Base-by-base conservation (phyloP, 495 filamentous ascomycete genomes). In the Penicillium egyptiacum region DNA sequence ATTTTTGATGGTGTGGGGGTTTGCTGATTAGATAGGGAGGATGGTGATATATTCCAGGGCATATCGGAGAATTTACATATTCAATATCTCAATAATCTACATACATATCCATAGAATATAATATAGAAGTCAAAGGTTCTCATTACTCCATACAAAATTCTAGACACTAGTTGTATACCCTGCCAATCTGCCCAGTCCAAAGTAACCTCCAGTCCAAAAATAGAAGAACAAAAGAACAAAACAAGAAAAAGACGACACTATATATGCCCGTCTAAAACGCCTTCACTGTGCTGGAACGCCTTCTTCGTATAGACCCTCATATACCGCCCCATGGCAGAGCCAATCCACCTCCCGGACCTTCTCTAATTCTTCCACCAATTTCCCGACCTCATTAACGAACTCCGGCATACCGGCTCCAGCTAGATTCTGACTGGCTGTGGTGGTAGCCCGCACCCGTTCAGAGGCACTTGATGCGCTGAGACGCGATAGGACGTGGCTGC, bases 311-410 rank as follows among this genome's bases (percentile, higher is more conserved):
- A 96, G 75, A 35, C 75, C 73, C 70, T 95, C 90, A 81, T 96
- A 97, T 81, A 91, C 91, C 55, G 70, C 53, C 25, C 83, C 84
- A 75, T 97, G 95, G 42, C 86, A 83, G 50, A 83, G 79, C 68
- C 90, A 85, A 70, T 98, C 93, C 33, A 96, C 87, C 42, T 81
- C 81, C 11, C 87, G 84, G 23, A 96, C 84, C 65, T 82, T 84
- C 55, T 81, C 80, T 60, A 96, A 69, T 72, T 88, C 86, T 14
- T 96, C 92, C 14, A 91, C 88, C 59, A 96, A 81, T 31, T 86
- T 83, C 6, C 88, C 86, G n/a, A 98, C 85, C 65, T 85, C 86
- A 46, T 76, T 84, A n/a, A 93, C 87, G 73, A 96, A 96, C 72
- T 98, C 94, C 1, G 87, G 85, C 72, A 98, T 80, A 0, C 94